These are phyloP conservation scores for Clarireedia hainanense DNA, from an alignment of 2,329 filamentous ascomycete species.

Conservation along the genomic window DNA sequence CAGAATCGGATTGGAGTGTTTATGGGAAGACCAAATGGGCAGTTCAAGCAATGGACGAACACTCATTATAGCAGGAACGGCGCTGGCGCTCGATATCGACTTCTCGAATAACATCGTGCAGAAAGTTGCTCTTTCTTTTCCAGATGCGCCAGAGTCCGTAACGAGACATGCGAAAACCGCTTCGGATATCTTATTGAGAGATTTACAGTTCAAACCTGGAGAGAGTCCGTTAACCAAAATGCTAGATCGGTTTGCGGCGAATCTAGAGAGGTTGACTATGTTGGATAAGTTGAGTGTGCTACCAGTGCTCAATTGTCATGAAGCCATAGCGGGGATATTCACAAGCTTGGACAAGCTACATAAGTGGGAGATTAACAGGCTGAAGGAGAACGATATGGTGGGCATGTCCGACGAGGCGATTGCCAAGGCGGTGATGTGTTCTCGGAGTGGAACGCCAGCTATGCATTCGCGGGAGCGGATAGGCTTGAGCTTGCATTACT, in stretches of 20 bases:
- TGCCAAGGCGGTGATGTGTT: slow-evolving; percentile 44
- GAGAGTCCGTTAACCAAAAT: slow-evolving; percentile 62
- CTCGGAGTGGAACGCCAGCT: slow-evolving; percentile 59
- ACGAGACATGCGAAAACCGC: slow-evolving; percentile 54
- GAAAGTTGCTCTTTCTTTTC: slow-evolving; percentile 55
- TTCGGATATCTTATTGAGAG: slow-evolving; percentile 55
- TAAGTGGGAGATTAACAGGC: slow-evolving; percentile 56
- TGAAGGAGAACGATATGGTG: slow-evolving; percentile 40
- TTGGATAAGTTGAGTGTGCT: slow-evolving; percentile 65
- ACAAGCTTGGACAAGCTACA: slow-evolving; percentile 62
- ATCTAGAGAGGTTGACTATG: slow-evolving; percentile 60
- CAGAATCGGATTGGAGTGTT: slow-evolving; percentile 55
- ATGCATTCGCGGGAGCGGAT: slow-evolving; percentile 63
- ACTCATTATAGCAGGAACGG: slow-evolving; percentile 54
- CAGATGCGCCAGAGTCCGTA: slow-evolving; percentile 49
- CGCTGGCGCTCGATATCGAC: slow-evolving; percentile 53
- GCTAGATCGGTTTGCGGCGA: slow-evolving; percentile 61
- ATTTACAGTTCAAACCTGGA: slow-evolving; percentile 50
- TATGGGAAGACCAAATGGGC: slow-evolving; percentile 48
- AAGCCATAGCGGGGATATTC: slow-evolving; percentile 67
- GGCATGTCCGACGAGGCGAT: slow-evolving; percentile 37
- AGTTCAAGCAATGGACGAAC: slow-evolving; percentile 42
- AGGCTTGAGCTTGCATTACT: slow-evolving; percentile 70
- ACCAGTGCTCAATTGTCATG: slow-evolving; percentile 65
- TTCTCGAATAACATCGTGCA: slow-evolving; percentile 55